Evolutionary conservation across 2,329 filamentous ascomycete genomes (phyloP).

Genomic region (Pestalotiopsis sp.): DNA sequence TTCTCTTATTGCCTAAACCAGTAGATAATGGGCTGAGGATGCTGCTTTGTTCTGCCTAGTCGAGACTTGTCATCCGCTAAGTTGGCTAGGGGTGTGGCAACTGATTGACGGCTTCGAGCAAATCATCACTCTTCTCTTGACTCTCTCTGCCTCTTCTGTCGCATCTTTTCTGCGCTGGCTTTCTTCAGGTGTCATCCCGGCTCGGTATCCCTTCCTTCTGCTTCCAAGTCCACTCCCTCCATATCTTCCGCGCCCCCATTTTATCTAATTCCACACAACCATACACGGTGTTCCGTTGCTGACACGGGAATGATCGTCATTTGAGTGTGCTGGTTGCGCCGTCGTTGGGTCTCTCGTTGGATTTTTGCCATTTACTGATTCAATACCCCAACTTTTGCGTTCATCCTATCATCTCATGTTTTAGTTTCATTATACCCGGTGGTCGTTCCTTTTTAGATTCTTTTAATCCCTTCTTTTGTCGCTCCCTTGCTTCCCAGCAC

Average conservation of each 20-base stretch:
- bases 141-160: background rate
- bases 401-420: background rate
- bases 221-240: background rate
- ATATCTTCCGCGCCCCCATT: background rate
- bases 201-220: background rate
- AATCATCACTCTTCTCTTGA: background rate
- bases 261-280: background rate
- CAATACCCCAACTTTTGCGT: no score
- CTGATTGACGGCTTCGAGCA: background rate
- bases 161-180: background rate
- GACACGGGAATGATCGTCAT: background rate
- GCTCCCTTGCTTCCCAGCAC: background rate
- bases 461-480: background rate
- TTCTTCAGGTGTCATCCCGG: background rate
- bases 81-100: background rate
- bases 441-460: background rate
- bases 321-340: background rate
- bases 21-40: no score
- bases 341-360: background rate
- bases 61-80: background rate
- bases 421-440: no score
- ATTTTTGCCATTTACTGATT: background rate
- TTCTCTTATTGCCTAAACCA: background rate
- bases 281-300: background rate
- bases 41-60: background rate